phyloP scores from a whole-genome alignment of 2,329 filamentous ascomycete genomes.

The Leptosphaerulina australis region DNA sequence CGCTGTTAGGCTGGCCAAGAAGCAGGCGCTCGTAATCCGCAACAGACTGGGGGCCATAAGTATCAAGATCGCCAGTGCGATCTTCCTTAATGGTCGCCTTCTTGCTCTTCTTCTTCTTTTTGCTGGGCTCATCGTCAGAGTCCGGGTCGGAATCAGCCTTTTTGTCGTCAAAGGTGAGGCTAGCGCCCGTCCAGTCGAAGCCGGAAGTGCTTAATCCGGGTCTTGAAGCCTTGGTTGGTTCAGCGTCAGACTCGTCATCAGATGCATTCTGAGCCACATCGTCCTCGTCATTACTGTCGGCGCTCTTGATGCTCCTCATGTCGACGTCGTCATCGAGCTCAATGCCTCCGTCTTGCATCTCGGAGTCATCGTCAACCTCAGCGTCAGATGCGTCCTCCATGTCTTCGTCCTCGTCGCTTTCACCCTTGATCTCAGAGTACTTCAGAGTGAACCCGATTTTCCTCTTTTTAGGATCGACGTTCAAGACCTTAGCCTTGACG shows the following conservation, averaged over 20 bases:
- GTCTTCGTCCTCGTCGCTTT: slow-evolving; percentile 50
- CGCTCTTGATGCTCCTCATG: slow-evolving; percentile 52
- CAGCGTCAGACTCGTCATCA: slow-evolving; percentile 32
- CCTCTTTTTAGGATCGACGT: slow-evolving; percentile 74
- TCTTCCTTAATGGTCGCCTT: slow-evolving; percentile 83
- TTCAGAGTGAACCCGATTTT: slow-evolving; percentile 91
- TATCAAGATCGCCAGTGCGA: slow-evolving; percentile 88
- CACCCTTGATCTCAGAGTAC: slow-evolving; percentile 81
- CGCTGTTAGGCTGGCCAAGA: slow-evolving; percentile 91
- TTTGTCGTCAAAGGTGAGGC: slow-evolving; percentile 59
- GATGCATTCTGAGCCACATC: slow-evolving; percentile 49
- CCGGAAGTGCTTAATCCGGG: slow-evolving; percentile 72
- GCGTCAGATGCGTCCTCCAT: slow-evolving; percentile 46
- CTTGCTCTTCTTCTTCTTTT: slow-evolving; percentile 72
- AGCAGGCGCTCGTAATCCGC: slow-evolving; percentile 94
- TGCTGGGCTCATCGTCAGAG: slow-evolving; percentile 56
- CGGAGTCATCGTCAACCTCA: slow-evolving; percentile 42
- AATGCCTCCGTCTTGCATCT: slow-evolving; percentile 51
- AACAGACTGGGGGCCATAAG: slow-evolving; percentile 83
- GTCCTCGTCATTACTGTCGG: slow-evolving; percentile 41
- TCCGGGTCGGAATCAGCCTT: slow-evolving; percentile 60
- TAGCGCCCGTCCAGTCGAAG: slow-evolving; percentile 85
- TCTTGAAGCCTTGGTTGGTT: slow-evolving; percentile 34
- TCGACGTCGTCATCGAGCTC: slow-evolving; percentile 52
- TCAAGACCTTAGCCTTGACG: slow-evolving; percentile 91